phyloP scores from a whole-genome alignment of 768 basidiomycete species.

The Flagelloscypha sp. region DNA sequence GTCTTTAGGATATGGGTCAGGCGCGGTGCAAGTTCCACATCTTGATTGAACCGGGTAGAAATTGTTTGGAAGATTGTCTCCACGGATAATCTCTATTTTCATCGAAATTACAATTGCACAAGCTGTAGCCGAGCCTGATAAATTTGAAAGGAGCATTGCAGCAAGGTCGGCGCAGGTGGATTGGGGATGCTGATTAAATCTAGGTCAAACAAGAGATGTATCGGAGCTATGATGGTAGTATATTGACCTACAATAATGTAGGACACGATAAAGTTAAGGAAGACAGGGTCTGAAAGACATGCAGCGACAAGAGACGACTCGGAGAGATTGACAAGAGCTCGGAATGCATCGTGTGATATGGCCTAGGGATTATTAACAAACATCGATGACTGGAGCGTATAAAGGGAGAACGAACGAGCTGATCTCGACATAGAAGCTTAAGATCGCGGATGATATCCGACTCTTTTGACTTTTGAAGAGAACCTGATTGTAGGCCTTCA shows the following conservation, averaged over 20 bases:
- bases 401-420: slow-evolving; percentile 45
- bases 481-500: slow-evolving; percentile 45
- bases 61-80: slow-evolving; percentile 37
- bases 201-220: slow-evolving; percentile 8
- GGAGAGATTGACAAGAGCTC: slow-evolving; percentile 88
- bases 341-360: slow-evolving; percentile 90
- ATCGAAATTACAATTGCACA: slow-evolving; percentile 58
- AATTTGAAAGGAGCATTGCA: slow-evolving; percentile 95
- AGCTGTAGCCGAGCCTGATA: slow-evolving; percentile 66
- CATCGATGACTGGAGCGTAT: slow-evolving; percentile 6
- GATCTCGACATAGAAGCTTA: slow-evolving; percentile 83
- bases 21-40: slow-evolving; percentile 69
- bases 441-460: slow-evolving; percentile 69
- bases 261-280: slow-evolving; percentile 75
- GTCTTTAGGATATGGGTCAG: slow-evolving; percentile 59
- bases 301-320: slow-evolving; percentile 66
- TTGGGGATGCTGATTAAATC: slow-evolving; percentile 62
- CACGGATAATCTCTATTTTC: slow-evolving; percentile 54
- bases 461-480: slow-evolving; percentile 52
- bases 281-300: slow-evolving; percentile 61
- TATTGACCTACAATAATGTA: slow-evolving; percentile 77
- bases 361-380: slow-evolving; percentile 37
- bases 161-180: slow-evolving; percentile 90
- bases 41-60: slow-evolving; percentile 73
- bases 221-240: slow-evolving; percentile 1